Evolutionary conservation across 805 yeast species (phyloP).

Genomic region (Metschnikowia corniflorae): DNA sequence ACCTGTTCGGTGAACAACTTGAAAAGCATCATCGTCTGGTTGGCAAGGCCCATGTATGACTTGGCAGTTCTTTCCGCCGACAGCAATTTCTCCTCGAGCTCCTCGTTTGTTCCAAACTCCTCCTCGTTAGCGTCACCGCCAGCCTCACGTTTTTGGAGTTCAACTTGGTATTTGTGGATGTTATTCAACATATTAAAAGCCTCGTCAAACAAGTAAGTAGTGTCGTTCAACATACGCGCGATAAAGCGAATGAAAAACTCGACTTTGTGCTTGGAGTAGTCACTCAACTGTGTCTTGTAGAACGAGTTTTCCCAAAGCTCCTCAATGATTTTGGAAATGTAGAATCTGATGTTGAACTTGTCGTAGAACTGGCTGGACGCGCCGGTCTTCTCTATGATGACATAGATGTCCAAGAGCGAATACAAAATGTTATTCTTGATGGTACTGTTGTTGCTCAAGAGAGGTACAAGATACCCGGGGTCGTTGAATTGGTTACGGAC

Average conservation of each 20-base stretch:
- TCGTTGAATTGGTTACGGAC: slow-evolving; percentile 51
- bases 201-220: slow-evolving; percentile 89
- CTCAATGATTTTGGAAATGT: slow-evolving; percentile 78
- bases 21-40: slow-evolving; percentile 76
- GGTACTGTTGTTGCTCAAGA: slow-evolving; percentile 60
- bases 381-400: slow-evolving; percentile 94
- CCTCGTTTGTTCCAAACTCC: slow-evolving; percentile 56
- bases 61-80: slow-evolving; percentile 73
- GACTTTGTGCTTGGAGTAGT: slow-evolving; percentile 63
- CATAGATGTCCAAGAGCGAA: slow-evolving; percentile 84
- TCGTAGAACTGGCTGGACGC: slow-evolving; percentile 94
- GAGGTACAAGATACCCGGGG: slow-evolving; percentile 71
- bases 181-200: slow-evolving; percentile 73
- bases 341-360: slow-evolving; percentile 86
- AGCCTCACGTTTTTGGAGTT: slow-evolving; percentile 47
- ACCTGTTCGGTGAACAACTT: slow-evolving; percentile 80
- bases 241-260: slow-evolving; percentile 89
- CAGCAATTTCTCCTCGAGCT: slow-evolving; percentile 51
- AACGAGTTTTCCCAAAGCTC: slow-evolving; percentile 73
- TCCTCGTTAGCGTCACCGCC: slow-evolving; percentile 30
- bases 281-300: slow-evolving; percentile 65
- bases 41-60: slow-evolving; percentile 77
- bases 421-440: slow-evolving; percentile 68
- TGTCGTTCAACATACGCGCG: slow-evolving; percentile 92
- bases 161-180: slow-evolving; percentile 73